Evolutionary conservation across 2,329 filamentous ascomycete species (phyloP), one percentile per base, ranked within the genome.

Genomic region (Sordariomycetes sp.): DNA sequence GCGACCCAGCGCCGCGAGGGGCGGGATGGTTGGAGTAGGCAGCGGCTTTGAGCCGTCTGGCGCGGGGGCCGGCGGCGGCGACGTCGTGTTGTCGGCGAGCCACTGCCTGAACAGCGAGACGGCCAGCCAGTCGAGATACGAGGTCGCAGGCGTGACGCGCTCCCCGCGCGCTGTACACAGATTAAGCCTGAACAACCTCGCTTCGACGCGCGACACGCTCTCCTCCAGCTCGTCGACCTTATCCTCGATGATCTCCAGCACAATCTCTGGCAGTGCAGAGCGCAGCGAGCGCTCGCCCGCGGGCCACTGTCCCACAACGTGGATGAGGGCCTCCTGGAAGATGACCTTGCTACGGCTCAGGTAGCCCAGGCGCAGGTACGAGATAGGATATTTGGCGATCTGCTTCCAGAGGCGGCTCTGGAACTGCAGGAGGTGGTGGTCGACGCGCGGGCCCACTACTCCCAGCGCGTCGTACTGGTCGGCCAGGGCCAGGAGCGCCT

Each of bases 291-390:
- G 82, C 65, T 91, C 83, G 18, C 88, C 90, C 0, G 83, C 77
- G 0, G 93, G 92, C 93, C 93, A 97, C 69, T 96, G 90, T 3
- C 93, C 93, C 0, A 97, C 92, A 0, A 97, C 90, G 66, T 97
- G 93, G 57, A 96, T 89, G 54, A 97, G 78, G 0, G 92, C 90
- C 74, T 97, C 88, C 63, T 88, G 84, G 66, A 91, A 92, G 56
- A 92, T 91, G 63, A 92, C 86, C 63, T 88, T 88, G 66, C 87
- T 92, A 52, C 89, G 85, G 10, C 91, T 87, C 50, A 96, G 79
- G 66, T 91, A 96, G 43, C 91, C 92, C 1, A 97, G 81, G 59
- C 92, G 92, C 54, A 97, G 81, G 68, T 97, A 97, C 60, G 86
- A 91, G 54, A 94, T 89, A 14, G 93, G 92, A 68, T 97, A 97